phyloP scores from a whole-genome alignment of 2,329 filamentous ascomycete genomes.

The Diaporthe capsici region DNA sequence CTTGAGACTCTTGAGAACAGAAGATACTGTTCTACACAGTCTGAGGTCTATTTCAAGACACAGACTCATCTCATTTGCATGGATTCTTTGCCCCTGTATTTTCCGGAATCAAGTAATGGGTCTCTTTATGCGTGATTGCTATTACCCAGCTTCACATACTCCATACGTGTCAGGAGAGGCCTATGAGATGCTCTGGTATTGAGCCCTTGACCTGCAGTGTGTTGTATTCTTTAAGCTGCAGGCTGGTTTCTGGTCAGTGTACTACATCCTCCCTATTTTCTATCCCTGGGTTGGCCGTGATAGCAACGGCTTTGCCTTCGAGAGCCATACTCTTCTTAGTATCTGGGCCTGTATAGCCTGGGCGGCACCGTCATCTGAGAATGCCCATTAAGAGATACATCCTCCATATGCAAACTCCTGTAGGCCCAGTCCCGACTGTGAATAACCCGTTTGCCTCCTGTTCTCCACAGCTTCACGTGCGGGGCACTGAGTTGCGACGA shows the following conservation, averaged over 20 bases:
- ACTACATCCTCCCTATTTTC: not conserved
- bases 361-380: too few relatives aligned
- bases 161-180: not conserved
- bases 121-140: too few relatives aligned
- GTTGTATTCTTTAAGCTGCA: not conserved
- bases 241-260: not conserved
- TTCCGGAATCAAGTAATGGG: not conserved
- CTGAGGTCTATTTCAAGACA: not conserved
- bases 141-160: not conserved
- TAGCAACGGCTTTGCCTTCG: not conserved
- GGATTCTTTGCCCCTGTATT: not conserved
- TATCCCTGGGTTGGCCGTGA: not conserved
- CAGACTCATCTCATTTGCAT: not conserved
- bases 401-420: not conserved
- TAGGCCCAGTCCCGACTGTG: not conserved
- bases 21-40: not conserved
- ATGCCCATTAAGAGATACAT: not conserved
- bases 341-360: not conserved
- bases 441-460: not conserved
- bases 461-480: not conserved
- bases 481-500: not conserved
- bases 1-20: not conserved
- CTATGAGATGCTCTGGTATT: not conserved
- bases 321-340: not conserved
- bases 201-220: too few relatives aligned